phyloP scores from a whole-genome alignment of 2,329 filamentous ascomycete genomes.

The Biscogniauxia sp. region DNA sequence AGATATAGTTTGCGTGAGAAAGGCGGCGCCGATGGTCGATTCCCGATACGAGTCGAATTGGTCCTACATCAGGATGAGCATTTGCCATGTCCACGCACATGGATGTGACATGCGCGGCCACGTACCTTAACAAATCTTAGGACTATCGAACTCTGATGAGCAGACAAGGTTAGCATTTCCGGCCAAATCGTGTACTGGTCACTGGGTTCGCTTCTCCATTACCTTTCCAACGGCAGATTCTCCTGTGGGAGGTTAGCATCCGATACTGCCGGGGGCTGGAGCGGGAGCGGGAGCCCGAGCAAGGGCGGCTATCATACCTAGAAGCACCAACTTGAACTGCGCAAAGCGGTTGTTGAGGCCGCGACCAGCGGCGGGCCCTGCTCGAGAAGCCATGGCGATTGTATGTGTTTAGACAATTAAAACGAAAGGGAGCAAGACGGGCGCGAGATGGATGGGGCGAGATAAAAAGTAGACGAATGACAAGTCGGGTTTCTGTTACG shows the following conservation, averaged over 20 bases:
- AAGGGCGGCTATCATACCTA: slow-evolving; percentile 61
- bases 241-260: slow-evolving; percentile 57
- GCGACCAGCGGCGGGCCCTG: slow-evolving; percentile 59
- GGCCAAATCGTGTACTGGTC: slow-evolving; percentile 16
- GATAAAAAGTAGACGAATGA: slow-evolving; percentile 3
- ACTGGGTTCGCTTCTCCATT: slow-evolving; percentile 22
- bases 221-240: slow-evolving; percentile 99
- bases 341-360: slow-evolving; percentile 82
- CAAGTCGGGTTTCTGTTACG: slow-evolving; percentile 7
- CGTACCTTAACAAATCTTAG: slow-evolving; percentile 94
- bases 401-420: slow-evolving; percentile 12
- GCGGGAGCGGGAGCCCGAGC: neutral
- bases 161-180: slow-evolving; percentile 11
- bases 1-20: slow-evolving; percentile 97
- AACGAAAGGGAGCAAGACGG: slow-evolving; percentile 1
- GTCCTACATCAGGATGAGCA: slow-evolving; percentile 57
- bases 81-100: slow-evolving; percentile 21
- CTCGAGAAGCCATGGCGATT: slow-evolving; percentile 77
- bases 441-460: slow-evolving; percentile 3
- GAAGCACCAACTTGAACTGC: slow-evolving; percentile 97
- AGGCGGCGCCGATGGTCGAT: slow-evolving; percentile 97
- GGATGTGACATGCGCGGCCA: neutral
- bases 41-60: slow-evolving; percentile 98
- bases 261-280: slow-evolving; percentile 3
- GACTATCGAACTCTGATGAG: slow-evolving; percentile 83